Percentiles rank a stretch among this genome's conserved stretches.
Conservation (phyloP, 1,139 yeast genomes). For the Debaryomyces fabryi region DNA sequence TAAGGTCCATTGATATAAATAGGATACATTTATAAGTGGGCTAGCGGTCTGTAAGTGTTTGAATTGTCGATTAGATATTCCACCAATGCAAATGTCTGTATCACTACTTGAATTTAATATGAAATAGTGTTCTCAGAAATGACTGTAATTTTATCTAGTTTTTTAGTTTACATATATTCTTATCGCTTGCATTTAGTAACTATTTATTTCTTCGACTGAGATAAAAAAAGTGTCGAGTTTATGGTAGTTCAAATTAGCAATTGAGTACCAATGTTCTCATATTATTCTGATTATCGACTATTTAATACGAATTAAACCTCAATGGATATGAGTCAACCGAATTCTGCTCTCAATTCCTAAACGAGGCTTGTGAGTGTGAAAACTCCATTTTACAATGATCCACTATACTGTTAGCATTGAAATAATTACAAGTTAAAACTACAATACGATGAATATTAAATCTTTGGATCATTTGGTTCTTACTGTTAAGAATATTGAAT, state of each 20-base stretch:
- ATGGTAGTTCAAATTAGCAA: too few relatives aligned
- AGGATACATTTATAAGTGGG: background rate
- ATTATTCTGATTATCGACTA: too few relatives aligned
- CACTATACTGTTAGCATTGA: background rate
- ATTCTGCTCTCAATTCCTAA: too few relatives aligned
- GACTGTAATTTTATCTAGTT: background rate
- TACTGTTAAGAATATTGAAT: slow-evolving; percentile 7
- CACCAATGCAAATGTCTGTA: background rate
- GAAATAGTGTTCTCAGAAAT: background rate
- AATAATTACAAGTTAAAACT: background rate
- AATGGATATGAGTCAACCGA: too few relatives aligned
- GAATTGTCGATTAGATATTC: background rate
- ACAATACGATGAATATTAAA: background rate
- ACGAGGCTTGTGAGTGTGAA: too few relatives aligned
- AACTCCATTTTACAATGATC: too few relatives aligned
- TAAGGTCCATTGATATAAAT: background rate
- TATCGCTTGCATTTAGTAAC: too few relatives aligned
- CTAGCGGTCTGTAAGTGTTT: background rate
- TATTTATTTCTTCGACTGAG: too few relatives aligned
- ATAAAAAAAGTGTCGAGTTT: too few relatives aligned
- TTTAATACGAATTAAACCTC: too few relatives aligned
- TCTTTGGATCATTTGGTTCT: slow-evolving; percentile 10
- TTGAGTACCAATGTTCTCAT: too few relatives aligned
- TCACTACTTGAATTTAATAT: background rate
- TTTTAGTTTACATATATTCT: background rate